Conservation (phyloP, 2,329 filamentous ascomycete genomes). For the Penicillium sp. region DNA sequence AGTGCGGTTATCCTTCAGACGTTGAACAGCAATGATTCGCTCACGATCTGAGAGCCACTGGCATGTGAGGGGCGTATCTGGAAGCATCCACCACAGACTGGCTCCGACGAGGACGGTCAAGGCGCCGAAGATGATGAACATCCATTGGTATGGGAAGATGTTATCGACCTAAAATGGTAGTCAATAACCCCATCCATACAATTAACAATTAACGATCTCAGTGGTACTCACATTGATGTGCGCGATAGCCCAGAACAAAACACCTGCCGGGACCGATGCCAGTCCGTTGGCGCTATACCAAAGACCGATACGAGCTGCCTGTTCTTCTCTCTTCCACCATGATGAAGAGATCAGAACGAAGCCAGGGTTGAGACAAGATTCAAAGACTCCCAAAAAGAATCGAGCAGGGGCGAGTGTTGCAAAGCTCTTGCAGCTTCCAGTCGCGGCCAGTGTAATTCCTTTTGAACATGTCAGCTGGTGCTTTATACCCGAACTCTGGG, state of each 20-base stretch:
- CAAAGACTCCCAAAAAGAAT: not conserved
- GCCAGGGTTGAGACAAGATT: constrained; percentile 3
- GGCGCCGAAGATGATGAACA: constrained; percentile 17
- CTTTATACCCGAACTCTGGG: no score
- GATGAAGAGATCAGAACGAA: constrained; percentile 12
- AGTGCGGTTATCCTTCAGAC: constrained; percentile 18
- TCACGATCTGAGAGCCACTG: not conserved
- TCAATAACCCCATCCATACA: not conserved
- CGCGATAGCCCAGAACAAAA: not conserved
- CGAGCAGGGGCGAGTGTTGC: not conserved
- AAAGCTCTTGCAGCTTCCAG: not conserved
- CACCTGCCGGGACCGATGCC: not conserved
- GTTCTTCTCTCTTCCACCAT: constrained; percentile 14
- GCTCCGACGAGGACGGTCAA: constrained; percentile 10
- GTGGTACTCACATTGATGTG: not conserved
- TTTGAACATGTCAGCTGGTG: not conserved
- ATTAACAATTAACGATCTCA: not conserved
- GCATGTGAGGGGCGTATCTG: not conserved
- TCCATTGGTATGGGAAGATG: constrained; percentile 16
- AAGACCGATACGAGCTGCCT: constrained; percentile 7
- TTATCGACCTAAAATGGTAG: not conserved
- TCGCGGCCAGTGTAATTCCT: not conserved
- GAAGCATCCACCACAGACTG: constrained; percentile 3
- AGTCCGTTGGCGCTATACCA: constrained; percentile 18
- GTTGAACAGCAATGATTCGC: constrained; percentile 13